Evolutionary conservation across 441 rosid genomes (phyloP).

Genomic region (Corymbia calophylla): DNA sequence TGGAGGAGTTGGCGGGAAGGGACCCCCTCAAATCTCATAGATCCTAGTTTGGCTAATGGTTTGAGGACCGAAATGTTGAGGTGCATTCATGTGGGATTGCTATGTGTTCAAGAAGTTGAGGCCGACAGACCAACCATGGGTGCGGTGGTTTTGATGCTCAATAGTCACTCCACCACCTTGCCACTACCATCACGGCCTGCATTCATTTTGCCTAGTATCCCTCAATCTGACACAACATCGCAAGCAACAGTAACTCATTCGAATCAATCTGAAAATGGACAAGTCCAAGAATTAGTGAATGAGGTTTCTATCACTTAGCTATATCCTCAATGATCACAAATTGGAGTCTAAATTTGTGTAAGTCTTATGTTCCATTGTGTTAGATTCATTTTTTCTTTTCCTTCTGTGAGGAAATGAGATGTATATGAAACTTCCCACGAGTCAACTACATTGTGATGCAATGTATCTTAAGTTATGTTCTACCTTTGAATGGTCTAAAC

Average conservation of each 20-base stretch:
- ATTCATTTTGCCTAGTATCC: not conserved
- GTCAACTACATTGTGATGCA: too few species aligned
- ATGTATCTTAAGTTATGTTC: too few species aligned
- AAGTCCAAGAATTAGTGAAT: not conserved
- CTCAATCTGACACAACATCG: not conserved
- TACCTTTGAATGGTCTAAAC: too few species aligned
- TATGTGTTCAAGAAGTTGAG: not conserved
- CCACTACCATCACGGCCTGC: not conserved
- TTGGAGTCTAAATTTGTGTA: not conserved
- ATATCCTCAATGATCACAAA: not conserved
- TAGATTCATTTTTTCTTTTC: too few species aligned
- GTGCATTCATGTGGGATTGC: not conserved
- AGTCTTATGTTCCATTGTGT: too few species aligned
- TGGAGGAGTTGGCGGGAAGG: not conserved
- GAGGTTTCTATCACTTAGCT: not conserved
- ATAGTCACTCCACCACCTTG: not conserved
- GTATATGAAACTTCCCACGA: too few species aligned
- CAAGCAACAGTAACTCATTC: not conserved
- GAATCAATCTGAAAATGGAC: accelerated
- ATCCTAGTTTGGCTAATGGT: not conserved
- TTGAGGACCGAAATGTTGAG: not conserved
- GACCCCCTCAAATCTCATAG: not conserved
- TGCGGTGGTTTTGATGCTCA: not conserved
- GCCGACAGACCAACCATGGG: not conserved
- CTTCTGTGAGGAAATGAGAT: too few species aligned